phyloP scores from a whole-genome alignment of 352 stramenopile species.

The Globisporangium splendens region DNA sequence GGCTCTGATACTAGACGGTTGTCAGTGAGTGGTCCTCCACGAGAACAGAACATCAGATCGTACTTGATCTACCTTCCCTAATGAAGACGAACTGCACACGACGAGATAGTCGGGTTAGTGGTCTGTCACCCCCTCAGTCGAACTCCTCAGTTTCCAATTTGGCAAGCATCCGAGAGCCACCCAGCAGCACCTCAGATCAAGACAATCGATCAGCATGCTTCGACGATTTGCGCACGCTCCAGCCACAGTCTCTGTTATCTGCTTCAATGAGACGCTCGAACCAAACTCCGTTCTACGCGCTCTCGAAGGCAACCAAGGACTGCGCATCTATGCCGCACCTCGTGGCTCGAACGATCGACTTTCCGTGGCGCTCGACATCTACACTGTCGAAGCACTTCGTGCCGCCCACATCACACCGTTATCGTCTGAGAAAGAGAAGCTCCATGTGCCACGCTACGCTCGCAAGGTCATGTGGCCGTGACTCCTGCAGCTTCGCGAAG shows the following conservation, averaged over 20 bases:
- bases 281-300: background rate
- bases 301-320: background rate
- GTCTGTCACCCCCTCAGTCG: too few species aligned
- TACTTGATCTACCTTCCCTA: too few species aligned
- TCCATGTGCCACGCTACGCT: background rate
- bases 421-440: constrained; percentile 1
- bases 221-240: constrained; percentile 1
- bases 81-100: too few species aligned
- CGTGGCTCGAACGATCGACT: background rate
- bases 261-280: background rate
- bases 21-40: too few species aligned
- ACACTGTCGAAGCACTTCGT: background rate
- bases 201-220: background rate
- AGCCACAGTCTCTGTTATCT: background rate
- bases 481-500: background rate
- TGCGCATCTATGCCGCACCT: background rate
- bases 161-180: background rate
- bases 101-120: too few species aligned
- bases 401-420: background rate
- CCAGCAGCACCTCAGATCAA: background rate
- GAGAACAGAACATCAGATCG: too few species aligned
- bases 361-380: constrained; percentile 3
- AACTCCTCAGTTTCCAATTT: background rate
- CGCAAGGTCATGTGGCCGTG: background rate
- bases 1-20: too few species aligned